Percentiles rank a stretch among this genome's conserved stretches.
These are phyloP conservation scores for Endothia cerciana DNA, from an alignment of 2,329 filamentous ascomycete species.

Conservation along the genomic window DNA sequence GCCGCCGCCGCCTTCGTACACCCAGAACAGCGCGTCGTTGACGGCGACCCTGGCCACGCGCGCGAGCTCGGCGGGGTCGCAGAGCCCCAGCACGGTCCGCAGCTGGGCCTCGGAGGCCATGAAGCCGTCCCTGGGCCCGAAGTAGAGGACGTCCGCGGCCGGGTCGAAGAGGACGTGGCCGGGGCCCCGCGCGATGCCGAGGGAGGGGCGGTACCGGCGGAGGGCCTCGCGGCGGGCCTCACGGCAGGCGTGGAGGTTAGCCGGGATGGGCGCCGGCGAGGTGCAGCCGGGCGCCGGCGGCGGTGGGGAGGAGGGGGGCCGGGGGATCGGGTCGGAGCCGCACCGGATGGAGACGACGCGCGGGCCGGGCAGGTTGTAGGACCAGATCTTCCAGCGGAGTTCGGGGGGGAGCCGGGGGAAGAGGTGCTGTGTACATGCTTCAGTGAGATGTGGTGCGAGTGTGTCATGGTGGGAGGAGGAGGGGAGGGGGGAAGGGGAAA, in stretches of 20 bases:
- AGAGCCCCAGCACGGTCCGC: constrained; percentile 48
- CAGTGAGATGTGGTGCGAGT: not conserved
- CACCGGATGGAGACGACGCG: constrained; percentile 51
- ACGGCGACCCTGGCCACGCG: constrained; percentile 48
- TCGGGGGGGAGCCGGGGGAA: constrained; percentile 51
- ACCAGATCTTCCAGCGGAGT: constrained; percentile 53
- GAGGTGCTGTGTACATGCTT: constrained; percentile 39
- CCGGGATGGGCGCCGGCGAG: constrained; percentile 47
- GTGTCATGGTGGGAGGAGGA: not conserved
- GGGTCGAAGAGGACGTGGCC: constrained; percentile 49
- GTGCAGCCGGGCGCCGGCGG: constrained; percentile 41
- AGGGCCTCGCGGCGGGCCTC: constrained; percentile 51
- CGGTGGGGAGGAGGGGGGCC: not conserved
- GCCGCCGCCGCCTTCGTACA: constrained; percentile 21
- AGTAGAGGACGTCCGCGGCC: constrained; percentile 50
- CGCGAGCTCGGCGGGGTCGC: constrained; percentile 45
- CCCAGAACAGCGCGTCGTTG: constrained; percentile 48
- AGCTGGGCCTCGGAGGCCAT: constrained; percentile 52
- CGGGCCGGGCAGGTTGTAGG: constrained; percentile 45
- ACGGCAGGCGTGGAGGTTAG: constrained; percentile 49
- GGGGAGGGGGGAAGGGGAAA: no score
- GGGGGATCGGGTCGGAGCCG: constrained; percentile 34
- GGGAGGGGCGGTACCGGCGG: constrained; percentile 45
- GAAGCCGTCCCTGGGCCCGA: constrained; percentile 49
- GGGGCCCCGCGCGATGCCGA: constrained; percentile 47